Percentiles rank a stretch among this genome's conserved stretches.
These are phyloP conservation scores for Marchantia paleacea DNA, from an alignment of 225 moss, liverwort and hornwort species.

Conservation along the genomic window DNA sequence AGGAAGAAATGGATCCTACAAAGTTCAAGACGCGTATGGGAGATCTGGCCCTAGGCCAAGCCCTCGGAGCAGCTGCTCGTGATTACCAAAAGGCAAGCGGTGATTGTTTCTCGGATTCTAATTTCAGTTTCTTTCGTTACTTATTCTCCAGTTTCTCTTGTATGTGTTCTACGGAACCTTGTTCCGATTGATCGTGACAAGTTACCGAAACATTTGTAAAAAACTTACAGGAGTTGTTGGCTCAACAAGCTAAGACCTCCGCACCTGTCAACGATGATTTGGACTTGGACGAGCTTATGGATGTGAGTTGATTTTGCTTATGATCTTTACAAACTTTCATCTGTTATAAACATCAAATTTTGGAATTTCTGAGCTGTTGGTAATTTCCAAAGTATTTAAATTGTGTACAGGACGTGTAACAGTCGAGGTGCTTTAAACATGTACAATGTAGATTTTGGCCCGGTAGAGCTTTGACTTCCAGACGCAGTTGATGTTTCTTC, in stretches of 20 bases:
- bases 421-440: neutral
- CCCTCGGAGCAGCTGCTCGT: constrained; percentile 79
- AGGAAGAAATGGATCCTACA: constrained; percentile 68
- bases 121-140: neutral
- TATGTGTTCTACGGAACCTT: neutral
- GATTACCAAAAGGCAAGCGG: constrained; percentile 77
- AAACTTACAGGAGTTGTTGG: constrained; percentile 69
- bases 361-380: neutral
- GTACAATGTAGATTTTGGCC: neutral
- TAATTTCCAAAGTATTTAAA: neutral
- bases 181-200: neutral
- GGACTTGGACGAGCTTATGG: constrained; percentile 91
- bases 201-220: neutral
- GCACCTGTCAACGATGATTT: constrained; percentile 68
- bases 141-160: neutral
- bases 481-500: no score
- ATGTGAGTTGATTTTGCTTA: constrained; percentile 44
- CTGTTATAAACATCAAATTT: neutral
- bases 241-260: constrained; percentile 45
- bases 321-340: neutral
- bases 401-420: neutral
- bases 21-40: constrained; percentile 93
- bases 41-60: constrained; percentile 84
- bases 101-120: neutral
- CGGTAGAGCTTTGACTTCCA: neutral